A percentile compares a stretch with the other conserved stretches of the same genome.
phyloP scores from a whole-genome alignment of 129 eudicot species.

The Tagetes erecta region DNA sequence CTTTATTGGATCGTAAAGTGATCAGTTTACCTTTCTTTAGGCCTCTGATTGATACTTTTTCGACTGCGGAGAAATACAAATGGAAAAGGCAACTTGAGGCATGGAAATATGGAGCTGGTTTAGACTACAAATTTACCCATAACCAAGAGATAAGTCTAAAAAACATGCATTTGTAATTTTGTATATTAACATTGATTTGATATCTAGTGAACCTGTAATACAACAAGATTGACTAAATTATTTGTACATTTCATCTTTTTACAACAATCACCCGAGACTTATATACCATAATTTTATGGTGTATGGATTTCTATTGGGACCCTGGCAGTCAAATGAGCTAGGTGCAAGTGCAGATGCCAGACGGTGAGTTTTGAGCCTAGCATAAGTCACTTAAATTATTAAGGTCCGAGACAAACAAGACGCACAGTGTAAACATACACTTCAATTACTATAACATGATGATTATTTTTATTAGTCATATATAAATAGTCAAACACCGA shows the following conservation, averaged over 20 bases:
- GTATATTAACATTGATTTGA: slow-evolving; percentile 4
- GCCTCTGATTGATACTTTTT: slow-evolving; percentile 52
- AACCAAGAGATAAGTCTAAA: slow-evolving; percentile 10
- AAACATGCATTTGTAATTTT: neutral
- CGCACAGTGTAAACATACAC: too few species aligned
- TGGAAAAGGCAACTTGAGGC: slow-evolving; percentile 89
- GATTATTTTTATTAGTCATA: too few species aligned
- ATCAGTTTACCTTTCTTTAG: slow-evolving; percentile 41
- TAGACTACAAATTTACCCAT: slow-evolving; percentile 58
- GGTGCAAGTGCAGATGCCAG: too few species aligned
- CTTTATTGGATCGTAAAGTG: slow-evolving; percentile 3
- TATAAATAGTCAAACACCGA: slow-evolving; percentile 31
- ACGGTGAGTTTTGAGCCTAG: too few species aligned
- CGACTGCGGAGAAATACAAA: slow-evolving; percentile 55
- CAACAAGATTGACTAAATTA: slow-evolving; percentile 9
- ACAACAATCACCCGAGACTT: neutral
- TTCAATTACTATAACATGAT: too few species aligned
- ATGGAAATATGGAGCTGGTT: slow-evolving; percentile 93
- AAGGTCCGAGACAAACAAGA: too few species aligned
- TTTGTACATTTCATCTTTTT: neutral
- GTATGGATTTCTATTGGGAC: neutral
- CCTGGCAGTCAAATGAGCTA: too few species aligned
- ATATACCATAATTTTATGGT: slow-evolving; percentile 15
- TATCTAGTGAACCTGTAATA: slow-evolving; percentile 16
- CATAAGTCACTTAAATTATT: too few species aligned